Evolutionary conservation across 2,329 filamentous ascomycete species (phyloP).

Genomic region (Aspergillus ibericus): DNA sequence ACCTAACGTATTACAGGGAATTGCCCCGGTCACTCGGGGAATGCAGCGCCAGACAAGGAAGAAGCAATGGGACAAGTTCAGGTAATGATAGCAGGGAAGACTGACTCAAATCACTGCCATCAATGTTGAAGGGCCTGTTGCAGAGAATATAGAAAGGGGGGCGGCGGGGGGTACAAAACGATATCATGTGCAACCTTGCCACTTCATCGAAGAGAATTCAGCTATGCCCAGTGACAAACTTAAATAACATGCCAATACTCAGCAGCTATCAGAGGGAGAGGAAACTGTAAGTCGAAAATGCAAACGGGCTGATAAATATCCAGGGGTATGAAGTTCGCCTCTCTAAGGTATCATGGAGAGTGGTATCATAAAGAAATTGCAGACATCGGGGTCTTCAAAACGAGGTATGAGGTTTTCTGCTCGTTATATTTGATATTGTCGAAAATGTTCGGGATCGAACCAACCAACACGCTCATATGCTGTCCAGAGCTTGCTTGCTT

Average conservation of each 20-base stretch:
- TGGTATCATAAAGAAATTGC: background rate
- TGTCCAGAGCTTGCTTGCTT: slow-evolving; percentile 88
- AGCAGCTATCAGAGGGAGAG: background rate
- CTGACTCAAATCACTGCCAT: background rate
- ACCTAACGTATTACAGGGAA: background rate
- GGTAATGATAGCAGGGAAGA: too few species aligned
- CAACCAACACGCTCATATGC: slow-evolving; percentile 86
- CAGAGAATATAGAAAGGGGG: background rate
- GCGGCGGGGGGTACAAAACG: background rate
- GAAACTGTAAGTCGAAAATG: background rate
- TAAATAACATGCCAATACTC: background rate
- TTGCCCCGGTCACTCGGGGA: background rate
- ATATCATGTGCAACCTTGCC: background rate
- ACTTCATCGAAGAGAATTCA: slow-evolving; percentile 8
- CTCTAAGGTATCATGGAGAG: slow-evolving; percentile 12
- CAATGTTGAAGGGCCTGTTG: background rate
- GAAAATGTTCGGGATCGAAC: slow-evolving; percentile 62
- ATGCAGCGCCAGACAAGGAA: background rate
- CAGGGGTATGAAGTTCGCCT: background rate
- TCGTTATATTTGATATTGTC: slow-evolving; percentile 39
- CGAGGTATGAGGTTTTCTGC: background rate
- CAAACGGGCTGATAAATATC: background rate
- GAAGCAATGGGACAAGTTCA: background rate
- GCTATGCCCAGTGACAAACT: slow-evolving; percentile 8
- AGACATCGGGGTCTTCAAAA: background rate